Base-by-base conservation (phyloP, 768 basidiomycete genomes). In the Pleurotus ostreatus region DNA sequence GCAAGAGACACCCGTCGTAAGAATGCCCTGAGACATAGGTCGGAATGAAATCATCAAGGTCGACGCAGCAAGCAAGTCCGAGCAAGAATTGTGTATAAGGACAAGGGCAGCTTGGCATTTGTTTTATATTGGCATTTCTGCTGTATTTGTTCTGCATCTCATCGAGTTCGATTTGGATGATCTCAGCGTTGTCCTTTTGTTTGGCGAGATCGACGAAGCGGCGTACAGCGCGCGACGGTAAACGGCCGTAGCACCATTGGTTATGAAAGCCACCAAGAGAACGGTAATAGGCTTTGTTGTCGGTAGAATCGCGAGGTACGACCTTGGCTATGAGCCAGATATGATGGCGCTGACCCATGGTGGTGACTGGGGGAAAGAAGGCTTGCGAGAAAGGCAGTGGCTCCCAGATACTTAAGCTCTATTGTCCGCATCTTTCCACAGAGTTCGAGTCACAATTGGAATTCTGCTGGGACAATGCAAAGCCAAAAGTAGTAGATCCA, bases 281-380 rank as follows among this genome's bases (percentile, higher is more conserved):
- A 22, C 71, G 73, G 63, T 76, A 74, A 44, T 65, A 58, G n/a
- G 67, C 38, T 56, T 59, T 44, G 13, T 48, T 34, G 52, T 57
- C 40, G 18, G 55, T 57, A 5, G 52, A 49, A n/a, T 63, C 62
- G 25, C 64, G 62, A 11, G 68, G 61, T 30, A 57, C 55, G 30
- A 76, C 62, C 9, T 66, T 67, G 15, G 74, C 74, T 47, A 78
- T 71, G 49, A 75, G 54, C 56, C 70, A 78, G 15, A 65, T 65
- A 59, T 77, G 75, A 61, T 76, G 74, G 60, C 74, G 62, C 58
- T 74, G 71, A 20, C 75, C 74, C 74, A 76, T 74, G 45, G 40
- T 62, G 30, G 30, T 34, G 8, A 34, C 30, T 34, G 30, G 30
- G 11, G 30, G 11, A 9, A 11, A 34, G 30, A 34, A 11, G 11